Conservation (phyloP, 441 rosid species). For the Euphorbia schlechtendalii region DNA sequence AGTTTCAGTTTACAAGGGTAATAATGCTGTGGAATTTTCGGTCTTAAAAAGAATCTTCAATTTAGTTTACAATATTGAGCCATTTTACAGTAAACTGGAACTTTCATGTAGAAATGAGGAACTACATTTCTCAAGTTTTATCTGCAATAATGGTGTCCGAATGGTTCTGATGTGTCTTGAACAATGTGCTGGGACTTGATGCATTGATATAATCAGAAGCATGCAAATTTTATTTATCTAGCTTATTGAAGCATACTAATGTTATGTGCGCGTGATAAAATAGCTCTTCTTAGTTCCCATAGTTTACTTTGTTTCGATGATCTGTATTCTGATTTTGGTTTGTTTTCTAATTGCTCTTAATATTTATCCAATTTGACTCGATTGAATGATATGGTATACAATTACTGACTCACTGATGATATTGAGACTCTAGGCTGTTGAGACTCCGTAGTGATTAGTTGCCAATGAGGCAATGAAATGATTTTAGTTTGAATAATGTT, state of each 20-base stretch:
- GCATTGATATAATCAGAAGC: background rate
- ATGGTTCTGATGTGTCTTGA: too few species aligned
- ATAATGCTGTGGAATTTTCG: background rate
- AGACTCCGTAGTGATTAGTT: background rate
- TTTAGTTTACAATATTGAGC: background rate
- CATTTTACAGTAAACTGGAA: background rate
- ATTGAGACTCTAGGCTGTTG: slow-evolving; percentile 7
- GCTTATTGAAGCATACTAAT: background rate
- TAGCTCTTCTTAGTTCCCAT: background rate
- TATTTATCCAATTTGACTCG: background rate
- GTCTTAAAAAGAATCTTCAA: background rate
- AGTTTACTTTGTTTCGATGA: background rate
- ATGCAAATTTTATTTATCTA: background rate
- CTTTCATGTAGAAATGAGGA: background rate
- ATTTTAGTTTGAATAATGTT: too few species aligned
- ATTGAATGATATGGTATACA: background rate
- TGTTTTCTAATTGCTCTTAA: background rate
- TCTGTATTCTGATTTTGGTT: background rate
- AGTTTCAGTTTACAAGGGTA: background rate
- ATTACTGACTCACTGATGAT: background rate
- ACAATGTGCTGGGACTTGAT: background rate
- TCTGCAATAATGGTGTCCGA: too few species aligned
- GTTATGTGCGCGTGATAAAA: background rate
- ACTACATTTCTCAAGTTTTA: background rate
- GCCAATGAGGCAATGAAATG: too few species aligned